phyloP scores from a whole-genome alignment of 352 stramenopile species.

The Phytophthora tentaculata region DNA sequence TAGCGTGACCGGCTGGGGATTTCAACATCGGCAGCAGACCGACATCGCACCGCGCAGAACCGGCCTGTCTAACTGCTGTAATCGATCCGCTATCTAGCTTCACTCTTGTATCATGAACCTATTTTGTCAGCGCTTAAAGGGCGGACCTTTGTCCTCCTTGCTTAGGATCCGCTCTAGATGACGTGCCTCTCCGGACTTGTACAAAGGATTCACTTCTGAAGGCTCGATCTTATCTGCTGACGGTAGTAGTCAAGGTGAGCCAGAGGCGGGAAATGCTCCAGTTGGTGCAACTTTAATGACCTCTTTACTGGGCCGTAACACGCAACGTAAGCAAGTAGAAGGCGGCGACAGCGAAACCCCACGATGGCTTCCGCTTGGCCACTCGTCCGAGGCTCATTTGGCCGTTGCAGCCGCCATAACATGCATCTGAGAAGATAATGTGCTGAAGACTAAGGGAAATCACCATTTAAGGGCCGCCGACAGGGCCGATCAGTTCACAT shows the following conservation, averaged over 20 bases:
- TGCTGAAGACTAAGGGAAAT: conserved; percentile 61
- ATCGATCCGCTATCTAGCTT: too few relatives aligned
- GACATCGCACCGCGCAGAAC: too few relatives aligned
- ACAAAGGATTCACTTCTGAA: conserved; percentile 66
- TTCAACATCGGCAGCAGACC: too few relatives aligned
- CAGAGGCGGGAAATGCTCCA: conserved; percentile 52
- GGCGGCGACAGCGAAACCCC: conserved; percentile 40
- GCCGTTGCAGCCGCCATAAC: conserved; percentile 75
- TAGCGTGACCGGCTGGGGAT: too few relatives aligned
- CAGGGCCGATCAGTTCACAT: too few relatives aligned
- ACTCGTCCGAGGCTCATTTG: conserved; percentile 77
- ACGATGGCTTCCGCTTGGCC: conserved; percentile 63
- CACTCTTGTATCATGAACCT: too few relatives aligned
- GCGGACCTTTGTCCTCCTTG: too few relatives aligned
- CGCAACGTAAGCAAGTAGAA: conserved; percentile 67
- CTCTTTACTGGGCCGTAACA: conserved; percentile 79
- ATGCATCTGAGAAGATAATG: conserved; percentile 62
- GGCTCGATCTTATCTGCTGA: conserved; percentile 55
- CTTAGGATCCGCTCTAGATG: too few relatives aligned
- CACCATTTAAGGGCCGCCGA: too few relatives aligned
- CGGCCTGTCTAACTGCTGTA: too few relatives aligned
- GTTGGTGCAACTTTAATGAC: conserved; percentile 64
- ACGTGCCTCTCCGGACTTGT: too few relatives aligned
- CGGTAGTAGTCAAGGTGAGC: conserved; percentile 45
- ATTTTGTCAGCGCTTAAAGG: too few relatives aligned